Evolutionary conservation across 2,329 filamentous ascomycete genomes (phyloP), one percentile per base, ranked within the genome.

Genomic region (Dothideomycetes sp.): DNA sequence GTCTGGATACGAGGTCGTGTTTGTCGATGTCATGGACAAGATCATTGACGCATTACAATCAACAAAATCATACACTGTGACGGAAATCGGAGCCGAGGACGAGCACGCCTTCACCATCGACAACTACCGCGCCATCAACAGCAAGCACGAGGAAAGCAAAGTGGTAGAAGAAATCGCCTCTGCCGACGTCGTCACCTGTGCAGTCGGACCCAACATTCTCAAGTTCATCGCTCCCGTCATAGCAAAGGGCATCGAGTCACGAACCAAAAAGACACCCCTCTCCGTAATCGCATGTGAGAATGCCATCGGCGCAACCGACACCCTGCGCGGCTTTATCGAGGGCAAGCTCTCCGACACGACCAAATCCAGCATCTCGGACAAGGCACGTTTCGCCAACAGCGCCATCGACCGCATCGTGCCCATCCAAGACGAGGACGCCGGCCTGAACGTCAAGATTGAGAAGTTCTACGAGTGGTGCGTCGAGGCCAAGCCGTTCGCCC

Each of bases 381-480:
- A 86, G 53, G 88, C 88, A 36, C 79, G 83, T 51, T 96, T 93
- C 60, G 89, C 89, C 67, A 98, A 98, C 71, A 94, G 86, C 46
- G 91, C 91, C 52, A 95, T 98, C 60, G 91, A 98, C 71, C 85
- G 91, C 45, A 98, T 98, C 59, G 91, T 96, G 17, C 91, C 91
- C 11, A 84, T 86, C 32, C 91, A 96, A 66, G 80, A 86, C 45
- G 66, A 77, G 37, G 68, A 84, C 52, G 76, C 81, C 17, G 87
- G 87, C 41, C 74, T 98, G 33, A 80, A 95, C 56, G 91, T 98
- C 50, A 88, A 81, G 55, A 87, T 98, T 35, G 91, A 98, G 73
- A 91, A 91, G 68, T 98, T 96, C 73, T 95, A 85, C 68, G 91
- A 98, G 70, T 98, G 91, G 91, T 89, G 91, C 30, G 88, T 98